phyloP scores from a whole-genome alignment of 176 grass and related monocot genomes.

The Calamus simplicifolius region DNA sequence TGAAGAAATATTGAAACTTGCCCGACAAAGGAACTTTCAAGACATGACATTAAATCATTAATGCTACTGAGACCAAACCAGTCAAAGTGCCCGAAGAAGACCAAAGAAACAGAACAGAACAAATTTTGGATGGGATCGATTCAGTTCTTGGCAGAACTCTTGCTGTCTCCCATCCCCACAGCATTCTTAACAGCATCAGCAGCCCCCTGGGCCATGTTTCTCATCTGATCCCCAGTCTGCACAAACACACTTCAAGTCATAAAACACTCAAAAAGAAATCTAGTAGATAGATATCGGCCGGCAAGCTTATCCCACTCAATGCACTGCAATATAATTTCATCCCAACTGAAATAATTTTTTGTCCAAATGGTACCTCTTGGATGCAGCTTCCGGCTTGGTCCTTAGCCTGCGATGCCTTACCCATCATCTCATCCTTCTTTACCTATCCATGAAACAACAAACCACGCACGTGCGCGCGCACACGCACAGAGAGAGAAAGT shows the following conservation, averaged over 20 bases:
- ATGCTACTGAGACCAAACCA: too few species aligned
- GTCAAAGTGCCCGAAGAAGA: not conserved
- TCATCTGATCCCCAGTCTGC: slow-evolving; percentile 1
- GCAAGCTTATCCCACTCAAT: too few species aligned
- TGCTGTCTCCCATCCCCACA: slow-evolving; percentile 2
- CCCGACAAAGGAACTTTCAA: too few species aligned
- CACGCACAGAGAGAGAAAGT: too few species aligned
- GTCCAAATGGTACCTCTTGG: not conserved
- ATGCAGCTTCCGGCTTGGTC: not conserved
- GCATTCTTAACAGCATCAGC: slow-evolving; percentile 5
- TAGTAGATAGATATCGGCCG: too few species aligned
- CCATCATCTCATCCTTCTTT: slow-evolving; percentile 12
- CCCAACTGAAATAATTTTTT: too few species aligned
- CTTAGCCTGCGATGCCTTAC: slow-evolving; percentile 5
- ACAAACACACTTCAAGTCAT: too few species aligned
- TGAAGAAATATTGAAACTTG: too few species aligned
- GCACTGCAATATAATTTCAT: too few species aligned
- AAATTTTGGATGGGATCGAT: not conserved
- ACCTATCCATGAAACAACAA: not conserved
- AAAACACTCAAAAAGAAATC: too few species aligned
- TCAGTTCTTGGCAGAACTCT: not conserved
- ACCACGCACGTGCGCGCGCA: not conserved
- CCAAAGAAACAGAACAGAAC: not conserved
- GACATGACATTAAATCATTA: too few species aligned
- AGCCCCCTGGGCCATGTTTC: slow-evolving; percentile 3